These are phyloP conservation scores for Sarocladium oryzae DNA, from an alignment of 2,329 filamentous ascomycete genomes.

Conservation along the genomic window DNA sequence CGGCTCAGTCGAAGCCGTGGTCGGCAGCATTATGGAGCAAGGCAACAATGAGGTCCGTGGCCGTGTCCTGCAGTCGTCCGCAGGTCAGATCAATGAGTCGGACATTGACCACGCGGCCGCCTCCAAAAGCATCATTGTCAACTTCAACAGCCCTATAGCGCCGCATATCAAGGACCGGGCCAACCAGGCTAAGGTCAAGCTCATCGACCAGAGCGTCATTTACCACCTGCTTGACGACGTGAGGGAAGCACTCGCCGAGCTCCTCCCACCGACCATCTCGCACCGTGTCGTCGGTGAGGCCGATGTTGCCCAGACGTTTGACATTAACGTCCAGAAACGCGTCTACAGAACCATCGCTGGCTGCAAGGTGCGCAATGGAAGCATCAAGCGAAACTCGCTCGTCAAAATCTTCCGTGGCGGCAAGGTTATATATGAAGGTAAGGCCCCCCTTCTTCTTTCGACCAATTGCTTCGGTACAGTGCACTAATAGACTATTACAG, in stretches of 20 bases:
- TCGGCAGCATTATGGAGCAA: constrained; percentile 58
- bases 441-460: constrained; percentile 26
- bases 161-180: constrained; percentile 64
- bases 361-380: constrained; percentile 78
- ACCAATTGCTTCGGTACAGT: neutral
- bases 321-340: constrained; percentile 71
- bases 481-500: constrained; percentile 37
- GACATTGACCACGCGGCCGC: constrained; percentile 83
- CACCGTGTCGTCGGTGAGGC: constrained; percentile 79
- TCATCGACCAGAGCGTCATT: constrained; percentile 83
- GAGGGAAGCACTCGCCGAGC: constrained; percentile 58
- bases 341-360: constrained; percentile 73
- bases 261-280: constrained; percentile 60
- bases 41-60: constrained; percentile 80
- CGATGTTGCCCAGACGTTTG: constrained; percentile 75
- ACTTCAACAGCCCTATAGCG: constrained; percentile 74
- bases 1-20: constrained; percentile 52
- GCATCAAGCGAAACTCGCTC: constrained; percentile 54
- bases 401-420: constrained; percentile 67
- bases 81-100: constrained; percentile 75
- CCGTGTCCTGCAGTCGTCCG: constrained; percentile 67
- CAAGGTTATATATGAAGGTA: constrained; percentile 75
- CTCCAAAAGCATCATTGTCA: constrained; percentile 70
- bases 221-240: constrained; percentile 73
- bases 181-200: constrained; percentile 62